phyloP scores from a whole-genome alignment of 2,329 filamentous ascomycete genomes.

The Cordyceps tenuipes region DNA sequence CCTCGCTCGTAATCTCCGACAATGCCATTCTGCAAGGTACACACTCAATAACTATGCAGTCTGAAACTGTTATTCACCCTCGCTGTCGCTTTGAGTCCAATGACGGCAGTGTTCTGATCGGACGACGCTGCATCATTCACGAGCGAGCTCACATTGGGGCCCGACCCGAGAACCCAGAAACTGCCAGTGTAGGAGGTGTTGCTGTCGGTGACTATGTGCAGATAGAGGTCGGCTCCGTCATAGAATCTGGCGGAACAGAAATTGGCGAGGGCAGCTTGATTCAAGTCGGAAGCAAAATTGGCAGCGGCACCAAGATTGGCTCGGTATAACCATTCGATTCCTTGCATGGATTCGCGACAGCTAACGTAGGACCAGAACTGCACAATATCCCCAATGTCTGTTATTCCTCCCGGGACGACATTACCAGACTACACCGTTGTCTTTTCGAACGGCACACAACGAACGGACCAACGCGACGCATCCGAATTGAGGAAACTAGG shows the following conservation, averaged over 20 bases:
- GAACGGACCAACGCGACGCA: constrained; percentile 51
- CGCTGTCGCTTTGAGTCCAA: constrained; percentile 71
- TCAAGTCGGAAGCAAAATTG: constrained; percentile 52
- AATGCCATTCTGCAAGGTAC: constrained; percentile 58
- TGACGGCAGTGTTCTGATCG: constrained; percentile 70
- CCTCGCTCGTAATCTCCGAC: constrained; percentile 53
- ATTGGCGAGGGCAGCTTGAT: constrained; percentile 53
- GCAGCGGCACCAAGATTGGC: constrained; percentile 52
- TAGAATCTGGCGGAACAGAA: constrained; percentile 55
- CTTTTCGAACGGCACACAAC: constrained; percentile 53
- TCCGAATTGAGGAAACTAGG: constrained; percentile 55
- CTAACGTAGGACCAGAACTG: constrained; percentile 46
- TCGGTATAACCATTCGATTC: constrained; percentile 40
- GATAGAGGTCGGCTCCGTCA: constrained; percentile 48
- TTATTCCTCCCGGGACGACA: constrained; percentile 47
- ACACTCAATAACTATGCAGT: constrained; percentile 68
- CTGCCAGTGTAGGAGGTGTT: constrained; percentile 37
- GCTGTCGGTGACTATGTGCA: constrained; percentile 52
- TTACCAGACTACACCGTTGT: constrained; percentile 62
- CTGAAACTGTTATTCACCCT: constrained; percentile 78
- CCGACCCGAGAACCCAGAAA: constrained; percentile 20
- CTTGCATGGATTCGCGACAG: constrained; percentile 13
- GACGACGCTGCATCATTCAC: constrained; percentile 72
- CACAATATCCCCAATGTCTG: constrained; percentile 58
- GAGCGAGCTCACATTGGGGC: constrained; percentile 56